phyloP scores from a whole-genome alignment of 2,329 filamentous ascomycete genomes.

The Thielaviopsis ethacetica region DNA sequence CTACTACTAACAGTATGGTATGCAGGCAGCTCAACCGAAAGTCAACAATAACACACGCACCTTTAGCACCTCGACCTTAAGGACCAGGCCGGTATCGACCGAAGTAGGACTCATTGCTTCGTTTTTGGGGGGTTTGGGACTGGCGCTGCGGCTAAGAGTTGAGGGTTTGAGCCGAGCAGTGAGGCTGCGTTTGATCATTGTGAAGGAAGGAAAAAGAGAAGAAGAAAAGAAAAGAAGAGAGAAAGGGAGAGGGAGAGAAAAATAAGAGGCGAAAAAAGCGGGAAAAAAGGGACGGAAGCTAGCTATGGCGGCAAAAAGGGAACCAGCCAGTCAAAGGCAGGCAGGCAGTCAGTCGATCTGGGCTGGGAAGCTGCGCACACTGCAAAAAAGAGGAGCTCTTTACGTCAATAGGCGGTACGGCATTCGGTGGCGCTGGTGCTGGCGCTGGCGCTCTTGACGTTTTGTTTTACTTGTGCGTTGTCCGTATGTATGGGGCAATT shows the following conservation, averaged over 20 bases:
- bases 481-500: too few species aligned
- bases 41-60: slow-evolving; percentile 18
- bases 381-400: too few species aligned
- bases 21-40: background rate
- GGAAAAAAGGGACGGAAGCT: background rate
- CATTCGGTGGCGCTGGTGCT: too few species aligned
- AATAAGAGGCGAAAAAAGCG: background rate
- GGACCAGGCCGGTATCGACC: slow-evolving; percentile 31
- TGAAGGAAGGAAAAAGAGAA: slow-evolving; percentile 1
- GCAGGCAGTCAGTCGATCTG: too few species aligned
- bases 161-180: slow-evolving; percentile 33
- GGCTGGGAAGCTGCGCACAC: too few species aligned
- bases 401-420: too few species aligned
- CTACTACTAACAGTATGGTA: background rate
- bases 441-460: too few species aligned
- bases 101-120: slow-evolving; percentile 27
- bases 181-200: slow-evolving; percentile 39
- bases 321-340: too few species aligned
- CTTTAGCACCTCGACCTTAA: slow-evolving; percentile 37
- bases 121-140: slow-evolving; percentile 18
- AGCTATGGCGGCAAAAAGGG: background rate
- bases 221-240: slow-evolving; percentile 5
- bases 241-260: slow-evolving; percentile 2
- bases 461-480: too few species aligned
- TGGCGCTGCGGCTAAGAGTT: slow-evolving; percentile 28